Base-by-base conservation (phyloP, 495 filamentous ascomycete genomes). In the Delitschia confertaspora region DNA sequence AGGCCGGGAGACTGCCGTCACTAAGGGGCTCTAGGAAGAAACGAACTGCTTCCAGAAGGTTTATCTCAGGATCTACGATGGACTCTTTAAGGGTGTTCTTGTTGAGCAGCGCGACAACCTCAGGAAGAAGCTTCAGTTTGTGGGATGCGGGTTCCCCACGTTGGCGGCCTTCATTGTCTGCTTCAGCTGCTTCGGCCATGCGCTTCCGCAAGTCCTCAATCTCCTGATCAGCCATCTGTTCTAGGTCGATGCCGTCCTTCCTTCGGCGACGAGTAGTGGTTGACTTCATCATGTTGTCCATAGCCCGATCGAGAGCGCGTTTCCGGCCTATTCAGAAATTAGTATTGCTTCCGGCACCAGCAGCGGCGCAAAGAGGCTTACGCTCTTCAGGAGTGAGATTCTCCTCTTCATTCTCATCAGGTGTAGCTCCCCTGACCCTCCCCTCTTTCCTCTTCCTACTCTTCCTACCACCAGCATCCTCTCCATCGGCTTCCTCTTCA, bases 11-110 rank as follows among this genome's bases (percentile, higher is more conserved):
- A 32, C 82, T 83, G 47, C 88, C 91, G 57, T 95, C 88, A 45
- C 86, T 82, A 30, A 95, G 75, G 3, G 93, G 93, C 59, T 99
- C 93, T 9, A 99, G 79, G 76, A 96, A 96, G 74, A 89, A 94
- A 55, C 84, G 83, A 52, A 99, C 86, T 2, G 86, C 84, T 62
- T 93, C 85, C 22, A 99, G 72, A 49, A 99, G 78, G 66, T 95
- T 95, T 59, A 82, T 91, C 54, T 95, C 88, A 0, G 88, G 88
- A 50, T 99, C 93, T 45, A 95, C 79, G 43, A 95, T 78, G 1
- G 73, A 71, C 49, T 78, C 73, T 65, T 85, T 83, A 24, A 88
- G 73, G 32, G 81, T 85, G 57, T 88, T 88, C 49, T 88, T 85
- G 61, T 86, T 94, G 26, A 99, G 73, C 5, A 95, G 69, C 32